Base-by-base conservation (phyloP, 805 yeast genomes). In the Teunomyces panamensis region DNA sequence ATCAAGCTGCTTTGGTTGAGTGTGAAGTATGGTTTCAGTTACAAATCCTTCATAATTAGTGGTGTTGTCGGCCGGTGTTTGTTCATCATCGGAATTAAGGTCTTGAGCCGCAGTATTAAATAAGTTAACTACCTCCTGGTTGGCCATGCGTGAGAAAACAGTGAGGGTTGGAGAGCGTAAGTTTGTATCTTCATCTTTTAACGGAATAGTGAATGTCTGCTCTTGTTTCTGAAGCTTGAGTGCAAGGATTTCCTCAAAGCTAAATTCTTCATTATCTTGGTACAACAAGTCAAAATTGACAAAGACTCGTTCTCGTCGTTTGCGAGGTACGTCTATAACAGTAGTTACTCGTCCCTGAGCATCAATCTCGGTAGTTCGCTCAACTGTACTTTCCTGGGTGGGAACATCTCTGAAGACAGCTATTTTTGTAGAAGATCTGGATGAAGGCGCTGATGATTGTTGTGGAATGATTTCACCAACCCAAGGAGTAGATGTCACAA, bases 101-200 rank as follows among this genome's bases (percentile, higher is more conserved):
- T 61, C 47, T 9, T 57, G 53, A 3, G 74, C 65, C 0, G 80
- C 80, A 43, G 77, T 80, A 57, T 85, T 87, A 61, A 89, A 87
- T 89, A 89, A 87, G 11, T 80, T 77, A 51, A 78, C 71, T 0
- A 89, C 84, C 55, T 89, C 96, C 46, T 81, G 79, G 48, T 82
- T 78, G 2, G 96, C 92, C 56, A 83, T 81, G 44, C 82, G 81
- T 0, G 96, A 85, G 59, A 78, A 85, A 58, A 84, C 68, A 0
- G 97, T 90, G 53, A 86, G 77, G 0, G 96, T 89, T 0, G 95
- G 96, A 0, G 95, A 85, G 10, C 73, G 69, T 3, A 20, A 11
- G 9, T 13, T 16, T 14, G 45, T 10, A 27, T 42, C 39, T 17
- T 42, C 37, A 4, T 30, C 30, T 14, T 30, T 42, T 20, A 41